Evolutionary conservation across 164 flowering plant genomes (phyloP).

Genomic region (Chloranthus sessilifolius): DNA sequence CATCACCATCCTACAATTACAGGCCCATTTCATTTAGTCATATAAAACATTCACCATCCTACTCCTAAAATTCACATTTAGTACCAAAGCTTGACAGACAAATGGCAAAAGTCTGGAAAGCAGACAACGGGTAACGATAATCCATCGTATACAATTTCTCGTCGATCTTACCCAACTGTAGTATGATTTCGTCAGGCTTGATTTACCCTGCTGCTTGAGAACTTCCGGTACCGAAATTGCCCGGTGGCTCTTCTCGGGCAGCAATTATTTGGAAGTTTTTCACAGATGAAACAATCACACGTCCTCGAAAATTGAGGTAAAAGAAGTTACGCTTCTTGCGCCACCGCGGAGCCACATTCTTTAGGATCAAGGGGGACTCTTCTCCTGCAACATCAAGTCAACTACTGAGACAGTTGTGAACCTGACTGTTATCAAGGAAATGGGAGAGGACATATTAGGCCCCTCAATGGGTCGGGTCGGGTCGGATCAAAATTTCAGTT

Average conservation of each 20-base stretch:
- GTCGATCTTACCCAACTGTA: constrained; percentile 81
- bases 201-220: constrained; percentile 7
- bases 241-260: constrained; percentile 21
- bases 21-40: too few species aligned
- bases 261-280: constrained; percentile 82
- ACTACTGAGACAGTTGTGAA: constrained; percentile 9
- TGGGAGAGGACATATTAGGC: too few species aligned
- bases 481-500: too few species aligned
- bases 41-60: too few species aligned
- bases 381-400: constrained; percentile 10
- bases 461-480: too few species aligned
- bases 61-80: constrained; percentile 48
- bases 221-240: constrained; percentile 5
- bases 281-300: constrained; percentile 77
- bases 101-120: constrained; percentile 79
- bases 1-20: too few species aligned
- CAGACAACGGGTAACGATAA: constrained; percentile 50
- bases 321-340: constrained; percentile 9
- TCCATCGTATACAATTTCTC: constrained; percentile 56
- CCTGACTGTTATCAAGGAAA: too few species aligned
- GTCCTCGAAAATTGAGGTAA: constrained; percentile 31
- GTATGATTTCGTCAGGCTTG: constrained; percentile 20
- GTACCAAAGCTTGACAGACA: constrained; percentile 34
- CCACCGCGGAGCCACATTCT: constrained; percentile 38
- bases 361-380: constrained; percentile 41